phyloP scores from a whole-genome alignment of 75 land plant genomes.

The Chamaecyparis obtusa region DNA sequence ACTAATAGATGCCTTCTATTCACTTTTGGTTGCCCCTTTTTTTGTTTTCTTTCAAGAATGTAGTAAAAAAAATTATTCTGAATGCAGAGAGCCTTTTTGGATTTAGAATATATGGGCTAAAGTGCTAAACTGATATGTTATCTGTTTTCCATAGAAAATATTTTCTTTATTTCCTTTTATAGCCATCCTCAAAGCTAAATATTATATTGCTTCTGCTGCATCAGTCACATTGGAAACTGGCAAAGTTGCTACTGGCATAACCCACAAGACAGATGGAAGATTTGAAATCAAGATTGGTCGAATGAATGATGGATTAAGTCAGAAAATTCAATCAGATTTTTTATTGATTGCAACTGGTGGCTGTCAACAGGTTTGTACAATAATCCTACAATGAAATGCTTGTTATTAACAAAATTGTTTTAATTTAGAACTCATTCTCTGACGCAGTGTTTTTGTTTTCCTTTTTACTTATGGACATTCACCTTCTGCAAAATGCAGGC shows the following conservation, averaged over 20 bases:
- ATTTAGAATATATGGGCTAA: not conserved
- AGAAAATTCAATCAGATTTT: constrained; percentile 68
- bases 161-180: not conserved
- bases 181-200: not conserved
- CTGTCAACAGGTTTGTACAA: constrained; percentile 60
- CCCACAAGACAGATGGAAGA: constrained; percentile 28
- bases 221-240: constrained; percentile 76
- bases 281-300: constrained; percentile 53
- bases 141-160: not conserved
- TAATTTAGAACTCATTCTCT: not conserved
- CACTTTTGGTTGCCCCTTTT: not conserved
- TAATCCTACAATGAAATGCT: not conserved
- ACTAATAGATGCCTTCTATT: not conserved
- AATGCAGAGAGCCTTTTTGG: not conserved
- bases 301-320: constrained; percentile 20
- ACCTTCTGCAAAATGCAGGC: constrained; percentile 48
- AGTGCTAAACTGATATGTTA: not conserved
- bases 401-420: not conserved
- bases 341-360: constrained; percentile 85
- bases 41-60: not conserved
- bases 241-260: constrained; percentile 40
- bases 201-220: not conserved
- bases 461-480: not conserved
- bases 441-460: not conserved
- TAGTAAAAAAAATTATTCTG: not conserved